Evolutionary conservation across 805 yeast species (phyloP), one percentile per base, ranked within the genome.

Genomic region (Candida suzukii): DNA sequence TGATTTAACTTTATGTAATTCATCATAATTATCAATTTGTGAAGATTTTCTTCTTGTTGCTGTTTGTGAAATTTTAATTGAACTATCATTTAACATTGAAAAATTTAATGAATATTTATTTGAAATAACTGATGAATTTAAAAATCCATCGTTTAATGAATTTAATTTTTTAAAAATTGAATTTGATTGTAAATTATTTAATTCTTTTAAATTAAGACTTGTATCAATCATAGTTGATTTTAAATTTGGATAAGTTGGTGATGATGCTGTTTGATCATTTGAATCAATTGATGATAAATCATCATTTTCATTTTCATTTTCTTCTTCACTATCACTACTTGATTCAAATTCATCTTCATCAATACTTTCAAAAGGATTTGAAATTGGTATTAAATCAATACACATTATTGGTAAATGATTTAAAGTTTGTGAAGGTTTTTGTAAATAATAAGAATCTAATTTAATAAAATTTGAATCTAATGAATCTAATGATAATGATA

Each of bases 401-500:
- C 14, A 7, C 8, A 26, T 4, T 8, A 26, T 26, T 4, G 29
- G 29, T 4, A 26, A 26, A 11, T 26, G 29, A 26, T 5, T 4
- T 8, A n/a, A n/a, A 26, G 29, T 11, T 12, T 8, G 14, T 8
- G 11, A 11, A 11, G 29, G 29, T 26, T 26, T 26, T 26, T 26
- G 29, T 13, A 26, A 26, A 26, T 26, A 26, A 26, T 26, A 26
- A 4, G 29, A 26, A 16, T 12, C 7, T 16, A 29, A n/a, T 16
- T 29, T 29, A 16, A 17, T 17, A 4, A 17, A 29, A 14, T 29
- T 29, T 7, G 30, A 27, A 8, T 17, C 10, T 6, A 12, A n/a
- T 17, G 51, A 44, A 19, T 37, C 38, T 20, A 46, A 29, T 17
- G 53, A 46, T 39, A 42, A 46, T 16, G 47, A 22, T 20, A 53